Conservation (phyloP, 2,329 filamentous ascomycete genomes). For the Periconia macrospinosa region DNA sequence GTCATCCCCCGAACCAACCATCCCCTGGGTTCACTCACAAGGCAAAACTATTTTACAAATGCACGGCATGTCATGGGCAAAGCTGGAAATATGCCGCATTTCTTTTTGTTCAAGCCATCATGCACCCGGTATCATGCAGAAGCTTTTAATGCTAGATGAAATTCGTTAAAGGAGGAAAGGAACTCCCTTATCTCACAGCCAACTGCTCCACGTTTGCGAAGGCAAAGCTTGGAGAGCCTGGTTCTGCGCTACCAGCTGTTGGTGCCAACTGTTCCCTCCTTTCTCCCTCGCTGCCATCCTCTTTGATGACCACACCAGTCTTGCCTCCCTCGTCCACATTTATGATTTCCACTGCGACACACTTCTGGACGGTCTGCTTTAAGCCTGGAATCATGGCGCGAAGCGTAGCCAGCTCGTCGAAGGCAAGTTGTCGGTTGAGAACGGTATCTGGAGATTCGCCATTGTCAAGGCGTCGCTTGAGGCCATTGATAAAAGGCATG, state of each 20-base stretch:
- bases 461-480: constrained; percentile 78
- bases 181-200: constrained; percentile 20
- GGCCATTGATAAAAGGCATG: constrained; percentile 89
- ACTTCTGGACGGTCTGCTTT: constrained; percentile 71
- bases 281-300: constrained; percentile 59
- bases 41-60: background rate
- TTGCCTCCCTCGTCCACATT: constrained; percentile 71
- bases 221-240: constrained; percentile 77
- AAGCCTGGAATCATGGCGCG: constrained; percentile 77
- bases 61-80: background rate
- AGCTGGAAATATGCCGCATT: background rate
- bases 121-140: no score
- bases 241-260: constrained; percentile 73
- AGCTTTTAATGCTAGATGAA: no score
- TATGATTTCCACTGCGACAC: constrained; percentile 72
- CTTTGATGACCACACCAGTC: constrained; percentile 59
- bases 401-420: constrained; percentile 79
- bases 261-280: constrained; percentile 60
- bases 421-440: constrained; percentile 80
- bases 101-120: no score
- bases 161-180: background rate
- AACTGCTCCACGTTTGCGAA: constrained; percentile 72
- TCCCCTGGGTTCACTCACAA: background rate
- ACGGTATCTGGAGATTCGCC: constrained; percentile 69
- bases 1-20: background rate